Conservation (phyloP, 2,329 filamentous ascomycete species). For the Ophiocordyceps camponoti-saundersi region DNA sequence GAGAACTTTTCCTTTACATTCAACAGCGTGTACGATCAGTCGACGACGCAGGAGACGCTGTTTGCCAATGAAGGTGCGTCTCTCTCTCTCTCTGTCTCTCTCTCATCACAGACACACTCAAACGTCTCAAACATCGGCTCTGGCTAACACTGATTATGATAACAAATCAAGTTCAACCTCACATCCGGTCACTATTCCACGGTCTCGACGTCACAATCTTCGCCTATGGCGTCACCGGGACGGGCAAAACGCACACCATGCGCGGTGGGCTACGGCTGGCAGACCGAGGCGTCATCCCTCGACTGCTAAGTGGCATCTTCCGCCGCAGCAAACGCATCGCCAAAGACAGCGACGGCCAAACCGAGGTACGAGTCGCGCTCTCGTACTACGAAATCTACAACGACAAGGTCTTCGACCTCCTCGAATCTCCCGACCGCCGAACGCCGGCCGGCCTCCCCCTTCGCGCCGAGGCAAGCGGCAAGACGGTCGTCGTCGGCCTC, state of each 20-base stretch:
- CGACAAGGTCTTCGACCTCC: constrained; percentile 83
- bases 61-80: constrained; percentile 72
- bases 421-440: constrained; percentile 76
- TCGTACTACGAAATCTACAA: constrained; percentile 97
- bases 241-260: constrained; percentile 94
- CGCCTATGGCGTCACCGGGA: constrained; percentile 84
- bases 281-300: constrained; percentile 75
- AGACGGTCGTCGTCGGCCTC: constrained; percentile 72
- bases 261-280: constrained; percentile 73
- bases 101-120: not conserved
- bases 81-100: not conserved
- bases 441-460: constrained; percentile 65
- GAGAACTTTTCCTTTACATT: constrained; percentile 93
- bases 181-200: constrained; percentile 80
- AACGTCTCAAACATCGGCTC: constrained; percentile 6
- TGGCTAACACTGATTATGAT: not conserved
- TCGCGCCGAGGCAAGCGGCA: constrained; percentile 71
- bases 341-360: constrained; percentile 59
- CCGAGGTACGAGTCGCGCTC: constrained; percentile 53
- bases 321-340: constrained; percentile 69
- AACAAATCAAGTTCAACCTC: constrained; percentile 53
- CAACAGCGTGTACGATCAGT: constrained; percentile 76
- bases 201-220: constrained; percentile 82
- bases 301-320: constrained; percentile 73
- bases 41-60: constrained; percentile 67